These are phyloP conservation scores for Trifolium fragiferum DNA, from an alignment of 306 rosid genomes.

Conservation along the genomic window DNA sequence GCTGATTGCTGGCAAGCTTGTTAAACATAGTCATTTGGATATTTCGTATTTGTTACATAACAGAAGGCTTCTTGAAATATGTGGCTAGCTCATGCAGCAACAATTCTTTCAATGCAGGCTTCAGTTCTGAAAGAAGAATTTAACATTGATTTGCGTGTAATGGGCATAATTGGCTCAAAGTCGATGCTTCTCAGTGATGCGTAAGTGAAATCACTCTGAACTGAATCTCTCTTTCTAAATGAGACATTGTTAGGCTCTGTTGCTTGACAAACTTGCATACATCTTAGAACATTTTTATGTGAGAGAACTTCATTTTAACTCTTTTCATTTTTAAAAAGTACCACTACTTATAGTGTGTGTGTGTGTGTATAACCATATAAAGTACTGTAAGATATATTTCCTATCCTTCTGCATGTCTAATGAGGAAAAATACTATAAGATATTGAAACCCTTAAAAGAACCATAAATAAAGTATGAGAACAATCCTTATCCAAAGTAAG, in stretches of 20 bases:
- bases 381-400: not conserved
- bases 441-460: not conserved
- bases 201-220: conserved; percentile 62
- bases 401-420: conserved; percentile 20
- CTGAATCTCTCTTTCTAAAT: conserved; percentile 27
- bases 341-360: not conserved
- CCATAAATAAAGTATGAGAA: not conserved
- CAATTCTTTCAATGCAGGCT: conserved; percentile 56
- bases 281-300: not conserved
- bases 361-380: not conserved
- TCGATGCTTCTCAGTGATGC: conserved; percentile 81
- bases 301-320: conserved; percentile 19
- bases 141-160: conserved; percentile 91
- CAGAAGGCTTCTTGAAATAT: conserved; percentile 34
- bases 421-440: not conserved
- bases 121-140: conserved; percentile 89
- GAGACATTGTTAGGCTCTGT: not conserved
- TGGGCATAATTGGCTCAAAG: conserved; percentile 86
- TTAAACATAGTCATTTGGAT: conserved; percentile 29
- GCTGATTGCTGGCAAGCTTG: conserved; percentile 27
- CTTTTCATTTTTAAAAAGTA: not conserved
- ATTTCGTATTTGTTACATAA: conserved; percentile 15
- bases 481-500: not conserved
- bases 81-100: conserved; percentile 9
- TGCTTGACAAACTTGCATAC: not conserved